A percentile compares a stretch with the other conserved stretches of the same genome.
Conservation (phyloP, 192 early-diverging fungal genomes). For the Dispira simplex region DNA sequence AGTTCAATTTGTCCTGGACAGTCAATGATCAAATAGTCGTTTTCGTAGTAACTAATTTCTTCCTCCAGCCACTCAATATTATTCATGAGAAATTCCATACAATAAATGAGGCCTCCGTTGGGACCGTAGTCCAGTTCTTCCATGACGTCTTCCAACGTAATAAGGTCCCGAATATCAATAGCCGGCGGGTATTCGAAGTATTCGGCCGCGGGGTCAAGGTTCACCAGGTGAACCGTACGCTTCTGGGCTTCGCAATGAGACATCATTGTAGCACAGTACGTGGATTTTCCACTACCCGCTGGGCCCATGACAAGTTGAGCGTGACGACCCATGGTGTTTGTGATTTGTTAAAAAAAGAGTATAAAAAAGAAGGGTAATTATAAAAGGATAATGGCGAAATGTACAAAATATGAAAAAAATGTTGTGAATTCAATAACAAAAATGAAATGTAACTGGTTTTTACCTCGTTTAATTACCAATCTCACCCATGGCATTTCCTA, state of each 20-base stretch:
- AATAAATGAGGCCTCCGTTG: constrained; percentile 94
- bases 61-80: constrained; percentile 98
- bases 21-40: constrained; percentile 96
- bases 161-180: constrained; percentile 87
- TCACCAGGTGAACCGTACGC: constrained; percentile 79
- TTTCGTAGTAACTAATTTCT: constrained; percentile 74
- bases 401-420: no score
- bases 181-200: constrained; percentile 86
- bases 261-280: constrained; percentile 91
- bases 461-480: no score
- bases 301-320: constrained; percentile 96
- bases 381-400: no score
- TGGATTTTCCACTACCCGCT: constrained; percentile 89
- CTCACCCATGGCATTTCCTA: no score
- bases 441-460: no score
- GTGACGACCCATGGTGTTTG: constrained; percentile 36
- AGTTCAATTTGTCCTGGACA: constrained; percentile 96
- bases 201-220: constrained; percentile 96
- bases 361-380: no score
- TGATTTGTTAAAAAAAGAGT: no score
- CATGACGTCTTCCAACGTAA: constrained; percentile 97
- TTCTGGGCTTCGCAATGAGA: constrained; percentile 77
- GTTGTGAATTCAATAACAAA: no score
- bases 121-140: constrained; percentile 94
- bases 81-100: constrained; percentile 88